These are phyloP conservation scores for Leptosphaerulina australis DNA, from an alignment of 2,329 filamentous ascomycete genomes.

Conservation along the genomic window DNA sequence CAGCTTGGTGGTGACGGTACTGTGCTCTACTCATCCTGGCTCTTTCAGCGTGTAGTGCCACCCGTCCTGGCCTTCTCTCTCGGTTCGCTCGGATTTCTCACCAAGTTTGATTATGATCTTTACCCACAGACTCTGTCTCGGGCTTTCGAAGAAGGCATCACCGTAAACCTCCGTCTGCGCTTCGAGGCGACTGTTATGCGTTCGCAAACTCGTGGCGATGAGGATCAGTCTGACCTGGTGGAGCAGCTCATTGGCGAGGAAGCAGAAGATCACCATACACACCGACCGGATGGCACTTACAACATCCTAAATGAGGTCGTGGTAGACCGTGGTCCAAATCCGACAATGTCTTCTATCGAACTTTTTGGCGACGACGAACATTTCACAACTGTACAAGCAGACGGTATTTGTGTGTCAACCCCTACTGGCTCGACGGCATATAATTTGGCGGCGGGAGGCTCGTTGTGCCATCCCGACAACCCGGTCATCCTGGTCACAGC, in stretches of 20 bases:
- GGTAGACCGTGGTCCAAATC: slow-evolving; percentile 89
- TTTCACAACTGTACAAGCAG: slow-evolving; percentile 90
- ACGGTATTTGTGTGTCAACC: slow-evolving; percentile 91
- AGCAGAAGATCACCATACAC: slow-evolving; percentile 81
- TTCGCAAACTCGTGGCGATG: slow-evolving; percentile 59
- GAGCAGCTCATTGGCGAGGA: slow-evolving; percentile 90
- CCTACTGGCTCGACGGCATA: slow-evolving; percentile 95
- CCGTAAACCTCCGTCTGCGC: slow-evolving; percentile 81
- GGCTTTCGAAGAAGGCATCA: slow-evolving; percentile 82
- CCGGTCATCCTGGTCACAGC: slow-evolving; percentile 93
- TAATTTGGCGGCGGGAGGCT: slow-evolving; percentile 93
- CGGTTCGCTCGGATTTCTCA: slow-evolving; percentile 91
- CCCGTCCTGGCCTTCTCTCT: slow-evolving; percentile 90
- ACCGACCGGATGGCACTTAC: slow-evolving; percentile 80
- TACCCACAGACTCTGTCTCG: slow-evolving; percentile 71
- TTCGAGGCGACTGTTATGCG: slow-evolving; percentile 97
- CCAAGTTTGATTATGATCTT: slow-evolving; percentile 89
- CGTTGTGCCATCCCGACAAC: slow-evolving; percentile 93
- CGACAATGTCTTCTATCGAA: slow-evolving; percentile 91
- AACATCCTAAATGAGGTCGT: slow-evolving; percentile 98
- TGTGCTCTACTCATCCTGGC: slow-evolving; percentile 92
- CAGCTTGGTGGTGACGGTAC: slow-evolving; percentile 91
- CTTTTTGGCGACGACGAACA: slow-evolving; percentile 95
- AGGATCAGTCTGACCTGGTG: slow-evolving; percentile 60
- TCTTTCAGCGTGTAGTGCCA: slow-evolving; percentile 94